phyloP scores from a whole-genome alignment of 2,329 filamentous ascomycete species.

The Verticillium zaregamsianum region DNA sequence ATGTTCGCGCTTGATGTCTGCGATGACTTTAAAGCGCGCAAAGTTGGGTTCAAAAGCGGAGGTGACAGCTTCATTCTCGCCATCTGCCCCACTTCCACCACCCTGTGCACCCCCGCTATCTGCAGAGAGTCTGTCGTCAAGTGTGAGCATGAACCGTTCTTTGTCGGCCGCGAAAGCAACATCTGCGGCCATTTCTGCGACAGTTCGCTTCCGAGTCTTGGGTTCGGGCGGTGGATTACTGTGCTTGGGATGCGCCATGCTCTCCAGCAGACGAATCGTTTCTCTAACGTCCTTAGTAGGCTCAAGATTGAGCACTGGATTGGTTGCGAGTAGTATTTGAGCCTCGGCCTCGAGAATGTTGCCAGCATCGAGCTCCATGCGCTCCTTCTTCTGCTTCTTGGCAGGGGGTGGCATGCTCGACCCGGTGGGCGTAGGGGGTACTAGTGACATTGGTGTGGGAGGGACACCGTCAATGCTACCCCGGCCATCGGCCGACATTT shows the following conservation, averaged over 20 bases:
- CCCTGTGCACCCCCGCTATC: constrained; percentile 53
- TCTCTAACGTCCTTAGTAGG: constrained; percentile 67
- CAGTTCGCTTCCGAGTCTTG: constrained; percentile 87
- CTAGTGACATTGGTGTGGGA: constrained; percentile 58
- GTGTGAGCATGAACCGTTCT: constrained; percentile 87
- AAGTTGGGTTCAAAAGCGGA: constrained; percentile 82
- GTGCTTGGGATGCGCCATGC: constrained; percentile 73
- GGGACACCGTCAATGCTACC: constrained; percentile 45
- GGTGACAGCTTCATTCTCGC: constrained; percentile 66
- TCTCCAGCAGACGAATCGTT: constrained; percentile 66
- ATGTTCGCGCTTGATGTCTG: constrained; percentile 74
- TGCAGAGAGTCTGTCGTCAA: constrained; percentile 76
- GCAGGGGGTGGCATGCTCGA: constrained; percentile 55
- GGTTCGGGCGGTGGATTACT: constrained; percentile 72
- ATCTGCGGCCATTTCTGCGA: constrained; percentile 91
- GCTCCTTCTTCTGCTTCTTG: constrained; percentile 66
- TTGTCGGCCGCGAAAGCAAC: constrained; percentile 86
- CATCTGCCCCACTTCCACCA: constrained; percentile 57
- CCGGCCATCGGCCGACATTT: constrained; percentile 32
- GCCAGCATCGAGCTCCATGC: constrained; percentile 70
- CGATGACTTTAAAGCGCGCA: constrained; percentile 86
- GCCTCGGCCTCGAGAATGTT: constrained; percentile 74
- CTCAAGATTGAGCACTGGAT: constrained; percentile 71
- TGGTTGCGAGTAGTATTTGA: constrained; percentile 68
- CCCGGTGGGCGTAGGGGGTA: constrained; percentile 59